Conservation (phyloP, 768 basidiomycete genomes). For the Scleroderma citrinum region DNA sequence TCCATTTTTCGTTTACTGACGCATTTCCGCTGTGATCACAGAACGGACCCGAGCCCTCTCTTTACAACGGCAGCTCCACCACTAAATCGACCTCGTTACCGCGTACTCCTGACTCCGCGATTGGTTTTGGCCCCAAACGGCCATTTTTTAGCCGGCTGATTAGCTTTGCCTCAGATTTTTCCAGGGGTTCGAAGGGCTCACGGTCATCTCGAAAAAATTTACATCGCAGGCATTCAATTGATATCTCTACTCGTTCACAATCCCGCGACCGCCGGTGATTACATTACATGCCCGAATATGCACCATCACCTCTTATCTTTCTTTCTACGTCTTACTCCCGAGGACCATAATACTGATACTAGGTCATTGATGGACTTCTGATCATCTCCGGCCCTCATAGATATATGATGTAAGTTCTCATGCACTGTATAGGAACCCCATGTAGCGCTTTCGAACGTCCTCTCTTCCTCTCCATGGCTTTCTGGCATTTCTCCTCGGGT, state of each 20-base stretch:
- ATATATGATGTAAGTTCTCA: slow-evolving; percentile 13
- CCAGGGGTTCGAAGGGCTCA: slow-evolving; percentile 7
- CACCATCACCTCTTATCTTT: background rate
- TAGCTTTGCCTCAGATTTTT: slow-evolving; percentile 41
- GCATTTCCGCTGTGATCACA: slow-evolving; percentile 23
- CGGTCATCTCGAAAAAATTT: slow-evolving; percentile 34
- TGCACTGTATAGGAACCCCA: slow-evolving; percentile 12
- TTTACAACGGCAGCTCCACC: slow-evolving; percentile 54
- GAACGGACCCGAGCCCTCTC: slow-evolving; percentile 42
- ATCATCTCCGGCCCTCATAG: slow-evolving; percentile 12
- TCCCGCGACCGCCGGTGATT: slow-evolving; percentile 16
- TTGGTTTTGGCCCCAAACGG: slow-evolving; percentile 36
- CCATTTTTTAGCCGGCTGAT: slow-evolving; percentile 61
- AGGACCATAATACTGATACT: slow-evolving; percentile 1
- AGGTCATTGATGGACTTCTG: slow-evolving; percentile 1
- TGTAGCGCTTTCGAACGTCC: slow-evolving; percentile 27
- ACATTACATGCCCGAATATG: background rate
- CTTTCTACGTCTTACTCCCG: background rate
- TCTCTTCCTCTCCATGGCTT: background rate
- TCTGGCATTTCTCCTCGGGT: background rate
- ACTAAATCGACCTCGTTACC: slow-evolving; percentile 53
- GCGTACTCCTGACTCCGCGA: slow-evolving; percentile 28
- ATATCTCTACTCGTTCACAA: slow-evolving; percentile 15
- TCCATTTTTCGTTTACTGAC: slow-evolving; percentile 23
- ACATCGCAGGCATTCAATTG: slow-evolving; percentile 48